Base-by-base conservation (phyloP, 2,329 filamentous ascomycete species). In the Ophiostoma sp. region DNA sequence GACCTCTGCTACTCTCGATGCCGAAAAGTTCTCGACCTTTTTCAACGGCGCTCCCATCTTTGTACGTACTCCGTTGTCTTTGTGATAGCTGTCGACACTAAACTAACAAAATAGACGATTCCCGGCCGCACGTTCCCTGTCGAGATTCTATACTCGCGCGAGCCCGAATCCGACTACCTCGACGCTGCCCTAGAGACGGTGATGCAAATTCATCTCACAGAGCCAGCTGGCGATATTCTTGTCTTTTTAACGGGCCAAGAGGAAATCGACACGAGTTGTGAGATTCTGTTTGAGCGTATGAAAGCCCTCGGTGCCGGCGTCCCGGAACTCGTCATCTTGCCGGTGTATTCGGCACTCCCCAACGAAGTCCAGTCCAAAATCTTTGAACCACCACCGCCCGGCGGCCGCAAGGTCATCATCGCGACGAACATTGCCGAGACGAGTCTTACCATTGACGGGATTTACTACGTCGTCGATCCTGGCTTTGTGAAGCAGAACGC, bases 401-500 rank as follows among this genome's bases (percentile, higher is more conserved):
- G 94, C 16, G 88, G 86, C 67, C 86, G 95, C 68, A 99, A 99
- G 78, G 93, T 98, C 1, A 92, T 99, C 69, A 96, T 99, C 76
- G 95, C 95, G 2, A 99, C 95, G 47, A 99, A 99, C 74, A 99
- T 99, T 75, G 95, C 95, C 0, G 95, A 99, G 76, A 99, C 95
- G 0, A 97, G 92, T 67, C 95, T 99, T 75, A 99, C 95, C 0
- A 98, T 99, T 72, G 95, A 99, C 76, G 91, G 94, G 65, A 97
- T 99, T 72, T 97, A 94, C 80, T 98, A 96, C 75, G 96, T 99
- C 18, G 89, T 99, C 16, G 95, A 99, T 74, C 93, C 95, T 2
- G 95, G 95, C 1, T 99, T 98, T 73, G 94, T 97, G 70, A 99
- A 99, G 81, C 93, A 98, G 76, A 97, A 95, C 73, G 93, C 92